These are phyloP conservation scores for Malus sieversii DNA, from an alignment of 306 rosid species.

Conservation along the genomic window DNA sequence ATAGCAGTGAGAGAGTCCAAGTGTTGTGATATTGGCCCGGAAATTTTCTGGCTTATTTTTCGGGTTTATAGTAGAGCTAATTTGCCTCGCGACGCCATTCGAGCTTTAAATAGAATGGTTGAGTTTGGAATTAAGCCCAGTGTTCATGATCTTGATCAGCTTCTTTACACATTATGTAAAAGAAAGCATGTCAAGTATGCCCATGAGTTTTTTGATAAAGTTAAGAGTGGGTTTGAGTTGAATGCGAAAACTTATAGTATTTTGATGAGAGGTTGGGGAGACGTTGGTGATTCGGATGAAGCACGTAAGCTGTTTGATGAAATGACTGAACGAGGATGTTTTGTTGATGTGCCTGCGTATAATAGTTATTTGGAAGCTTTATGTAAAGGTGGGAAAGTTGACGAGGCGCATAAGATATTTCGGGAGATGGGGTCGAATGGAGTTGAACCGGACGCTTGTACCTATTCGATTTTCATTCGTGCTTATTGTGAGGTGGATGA, in stretches of 20 bases:
- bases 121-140: conserved; percentile 65
- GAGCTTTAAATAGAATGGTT: conserved; percentile 65
- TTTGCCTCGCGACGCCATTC: conserved; percentile 70
- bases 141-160: conserved; percentile 61
- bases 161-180: conserved; percentile 55
- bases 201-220: conserved; percentile 58
- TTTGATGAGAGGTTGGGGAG: conserved; percentile 79
- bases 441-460: conserved; percentile 56
- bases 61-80: conserved; percentile 57
- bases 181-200: conserved; percentile 65
- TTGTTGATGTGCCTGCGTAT: conserved; percentile 60
- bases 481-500: conserved; percentile 55
- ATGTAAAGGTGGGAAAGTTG: conserved; percentile 60
- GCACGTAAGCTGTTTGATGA: conserved; percentile 63
- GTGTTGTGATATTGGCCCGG: conserved; percentile 35
- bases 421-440: conserved; percentile 41
- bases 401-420: conserved; percentile 54
- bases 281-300: conserved; percentile 42
- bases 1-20: conserved; percentile 47
- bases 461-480: conserved; percentile 67
- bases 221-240: conserved; percentile 38
- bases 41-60: conserved; percentile 72
- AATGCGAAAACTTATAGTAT: conserved; percentile 58
- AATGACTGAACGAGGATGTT: conserved; percentile 60
- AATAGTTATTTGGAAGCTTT: conserved; percentile 58